Base-by-base conservation (phyloP, 163 green algal species). In the Scenedesmus sp. region DNA sequence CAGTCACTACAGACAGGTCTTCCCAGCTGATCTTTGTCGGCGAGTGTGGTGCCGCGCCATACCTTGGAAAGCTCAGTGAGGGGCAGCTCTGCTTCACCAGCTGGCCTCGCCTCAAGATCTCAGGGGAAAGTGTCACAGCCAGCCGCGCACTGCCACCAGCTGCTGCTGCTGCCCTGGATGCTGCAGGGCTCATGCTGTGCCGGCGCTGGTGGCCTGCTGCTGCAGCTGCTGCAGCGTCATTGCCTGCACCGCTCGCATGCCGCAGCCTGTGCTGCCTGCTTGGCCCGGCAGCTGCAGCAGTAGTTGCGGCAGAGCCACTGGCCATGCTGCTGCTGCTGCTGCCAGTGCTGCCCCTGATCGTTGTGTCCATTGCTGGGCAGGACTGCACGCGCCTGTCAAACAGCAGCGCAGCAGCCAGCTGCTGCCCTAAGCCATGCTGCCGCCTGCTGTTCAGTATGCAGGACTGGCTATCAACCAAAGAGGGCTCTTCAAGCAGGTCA, bases 11-110 rank as follows among this genome's bases (percentile, higher is more conserved):
- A 57, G 46, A 54, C 23, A 74, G 12, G 9, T 55, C 34, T 13
- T 57, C 83, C 57, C 34, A 81, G 84, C n/a, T 89, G 84, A 67
- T n/a, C 60, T 79, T 26, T 54, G 62, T 54, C 52, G 84, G 60
- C 18, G 84, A 89, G 56, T 86, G 87, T 15, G 87, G 59, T 54
- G 59, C 70, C 46, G 70, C 20, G 46, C 70, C 3, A 34, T 91
- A 91, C 7, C 87, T 46, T 15, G 87, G 66, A 18, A 85, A 91
- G 18, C 70, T 74, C 20, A 91, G 56, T 10, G n/a, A 2, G 0
- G 87, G 87, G 57, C 87, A 91, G 87, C 87, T 91, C 73, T 91
- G 87, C 87, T 91, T 91, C 5, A 91, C 87, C 54, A 91, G 77
- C 73, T 91, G 87, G 0, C 87, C 87, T 4, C 56, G 20, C 9